Percentiles rank a stretch among this genome's conserved stretches.
These are phyloP conservation scores for Coemansia sp. DNA, from an alignment of 192 early-diverging fungal species.

Conservation along the genomic window DNA sequence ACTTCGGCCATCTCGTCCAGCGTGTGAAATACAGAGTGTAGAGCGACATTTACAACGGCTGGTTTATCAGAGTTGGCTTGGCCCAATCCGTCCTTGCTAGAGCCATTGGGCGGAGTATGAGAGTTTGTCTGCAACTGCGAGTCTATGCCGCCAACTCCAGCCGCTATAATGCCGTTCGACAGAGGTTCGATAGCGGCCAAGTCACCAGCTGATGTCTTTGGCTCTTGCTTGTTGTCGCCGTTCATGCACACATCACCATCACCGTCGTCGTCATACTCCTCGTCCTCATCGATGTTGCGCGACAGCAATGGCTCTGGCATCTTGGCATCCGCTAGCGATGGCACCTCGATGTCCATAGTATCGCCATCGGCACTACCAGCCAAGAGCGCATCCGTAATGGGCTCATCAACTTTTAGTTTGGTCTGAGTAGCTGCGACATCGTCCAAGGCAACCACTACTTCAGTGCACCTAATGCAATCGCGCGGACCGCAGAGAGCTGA, in stretches of 20 bases:
- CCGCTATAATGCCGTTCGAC: not conserved
- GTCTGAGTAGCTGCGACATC: constrained; percentile 12
- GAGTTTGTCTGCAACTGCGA: not conserved
- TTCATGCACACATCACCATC: constrained; percentile 1
- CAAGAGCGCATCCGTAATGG: not conserved
- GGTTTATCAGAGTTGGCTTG: not conserved
- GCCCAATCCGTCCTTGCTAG: not conserved
- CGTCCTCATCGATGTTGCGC: constrained; percentile 48
- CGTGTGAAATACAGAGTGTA: constrained; percentile 40
- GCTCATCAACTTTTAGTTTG: not conserved
- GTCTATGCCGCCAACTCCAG: not conserved
- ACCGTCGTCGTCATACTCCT: constrained; percentile 52
- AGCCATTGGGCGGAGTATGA: not conserved
- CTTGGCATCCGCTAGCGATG: constrained; percentile 12
- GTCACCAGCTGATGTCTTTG: not conserved
- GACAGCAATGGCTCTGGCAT: constrained; percentile 13
- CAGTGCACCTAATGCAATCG: constrained; percentile 38
- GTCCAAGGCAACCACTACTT: constrained; percentile 6
- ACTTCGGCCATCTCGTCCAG: constrained; percentile 49
- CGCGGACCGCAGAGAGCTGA: constrained; percentile 59
- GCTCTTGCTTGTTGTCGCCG: not conserved
- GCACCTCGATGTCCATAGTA: constrained; percentile 11
- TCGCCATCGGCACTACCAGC: not conserved
- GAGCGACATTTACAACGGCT: constrained; percentile 9
- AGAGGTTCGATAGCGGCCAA: not conserved